Evolutionary conservation across 257 asterid genomes (phyloP), one percentile per base, ranked within the genome.

Genomic region (Solanum bukasovii): DNA sequence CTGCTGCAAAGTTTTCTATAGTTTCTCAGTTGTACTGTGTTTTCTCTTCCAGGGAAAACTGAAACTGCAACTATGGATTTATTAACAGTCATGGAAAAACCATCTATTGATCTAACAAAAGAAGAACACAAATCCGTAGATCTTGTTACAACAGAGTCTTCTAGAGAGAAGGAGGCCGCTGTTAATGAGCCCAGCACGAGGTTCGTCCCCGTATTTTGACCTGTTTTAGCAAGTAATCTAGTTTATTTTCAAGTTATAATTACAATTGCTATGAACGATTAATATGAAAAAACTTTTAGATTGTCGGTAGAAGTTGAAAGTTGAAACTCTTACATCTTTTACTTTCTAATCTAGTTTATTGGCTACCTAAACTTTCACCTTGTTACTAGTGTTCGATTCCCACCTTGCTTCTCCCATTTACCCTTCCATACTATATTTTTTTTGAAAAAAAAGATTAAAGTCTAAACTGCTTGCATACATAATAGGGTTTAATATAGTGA

Each of bases 31-130:
- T 82, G 29, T 82, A 49, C 20, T 49, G 44, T 72, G 34, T 34
- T 89, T 21, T 83, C 86, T 83, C 84, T 90, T 87, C 38, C 92
- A 93, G 96, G 92, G 71, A 93, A 92, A 89, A 84, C 88, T 59
- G 91, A 77, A 79, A 77, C 86, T 61, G 18, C 94, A 82, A 86
- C 89, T 31, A 83, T 85, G 89, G 89, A 91, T 88, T 89, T 83
- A 9, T 84, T 71, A 38, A 65, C 72, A 33, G 87, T 72, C 25
- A 89, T 93, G 73, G 92, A 84, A 87, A 91, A 87, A 34, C 71
- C 88, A 86, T 49, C 86, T 9, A 20, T 82, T 82, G 70, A 49
- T 37, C 83, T 9, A 79, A 89, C 89, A 10, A 72, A 85, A 20
- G 87, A 77, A 74, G 90, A 85, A 77, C 87, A 40, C 27, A 70